Evolutionary conservation across 257 asterid species (phyloP).

Genomic region (Solanum ossicruentum): DNA sequence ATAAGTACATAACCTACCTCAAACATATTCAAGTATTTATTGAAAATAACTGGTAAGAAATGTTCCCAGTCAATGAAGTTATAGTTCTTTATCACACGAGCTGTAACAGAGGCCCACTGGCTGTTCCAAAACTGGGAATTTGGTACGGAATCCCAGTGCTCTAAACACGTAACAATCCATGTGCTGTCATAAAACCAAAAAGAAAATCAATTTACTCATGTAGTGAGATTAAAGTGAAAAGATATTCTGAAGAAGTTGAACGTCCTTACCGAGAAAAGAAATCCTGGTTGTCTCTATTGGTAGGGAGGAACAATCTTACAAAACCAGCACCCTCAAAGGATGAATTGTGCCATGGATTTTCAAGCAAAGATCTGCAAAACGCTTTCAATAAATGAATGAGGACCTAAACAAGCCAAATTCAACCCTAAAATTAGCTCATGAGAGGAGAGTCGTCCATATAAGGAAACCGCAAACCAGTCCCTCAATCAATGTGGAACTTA

Average conservation of each 20-base stretch:
- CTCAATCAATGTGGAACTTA: background rate
- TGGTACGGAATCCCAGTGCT: constrained; percentile 79
- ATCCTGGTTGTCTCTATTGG: constrained; percentile 71
- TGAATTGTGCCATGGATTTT: constrained; percentile 97
- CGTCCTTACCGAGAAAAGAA: constrained; percentile 69
- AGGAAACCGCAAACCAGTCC: background rate
- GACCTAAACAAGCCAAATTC: background rate
- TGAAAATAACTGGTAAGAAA: constrained; percentile 64
- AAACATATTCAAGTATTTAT: constrained; percentile 75
- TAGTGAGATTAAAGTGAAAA: constrained; percentile 5
- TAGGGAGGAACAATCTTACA: constrained; percentile 85
- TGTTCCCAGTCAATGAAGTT: constrained; percentile 62
- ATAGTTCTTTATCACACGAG: constrained; percentile 85
- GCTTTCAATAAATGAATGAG: background rate
- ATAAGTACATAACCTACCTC: constrained; percentile 44
- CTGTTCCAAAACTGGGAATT: constrained; percentile 94
- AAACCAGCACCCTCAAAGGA: constrained; percentile 96
- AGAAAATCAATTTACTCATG: constrained; percentile 7
- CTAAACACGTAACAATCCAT: constrained; percentile 51
- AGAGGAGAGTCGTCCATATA: background rate
- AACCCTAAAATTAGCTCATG: background rate
- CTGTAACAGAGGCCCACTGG: constrained; percentile 93
- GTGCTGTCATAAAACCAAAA: constrained; percentile 40
- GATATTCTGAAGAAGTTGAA: background rate
- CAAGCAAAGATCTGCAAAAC: constrained; percentile 70